Evolutionary conservation across 1,139 yeast species (phyloP).

Genomic region (Geotrichum restrictum): DNA sequence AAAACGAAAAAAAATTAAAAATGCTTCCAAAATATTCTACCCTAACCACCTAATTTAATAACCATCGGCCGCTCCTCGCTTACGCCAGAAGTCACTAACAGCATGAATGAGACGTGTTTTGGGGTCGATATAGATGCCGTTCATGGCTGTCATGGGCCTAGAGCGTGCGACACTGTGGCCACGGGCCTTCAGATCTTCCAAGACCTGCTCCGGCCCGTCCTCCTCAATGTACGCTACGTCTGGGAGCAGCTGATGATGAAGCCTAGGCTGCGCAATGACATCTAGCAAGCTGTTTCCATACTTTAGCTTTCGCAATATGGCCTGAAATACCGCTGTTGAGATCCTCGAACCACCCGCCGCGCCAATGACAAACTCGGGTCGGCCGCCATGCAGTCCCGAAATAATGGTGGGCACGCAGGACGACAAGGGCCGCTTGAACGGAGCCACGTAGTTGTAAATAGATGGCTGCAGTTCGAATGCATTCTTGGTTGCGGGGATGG

Average conservation of each 20-base stretch:
- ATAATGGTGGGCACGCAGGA: constrained; percentile 77
- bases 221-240: constrained; percentile 61
- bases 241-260: constrained; percentile 89
- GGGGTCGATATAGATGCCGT: constrained; percentile 43
- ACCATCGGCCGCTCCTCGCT: constrained; percentile 48
- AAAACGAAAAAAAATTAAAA: too few relatives aligned
- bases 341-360: constrained; percentile 95
- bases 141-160: constrained; percentile 48
- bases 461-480: constrained; percentile 82
- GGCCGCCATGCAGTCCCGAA: constrained; percentile 44
- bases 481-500: constrained; percentile 63
- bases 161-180: constrained; percentile 43
- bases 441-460: constrained; percentile 66
- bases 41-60: constrained; percentile 27
- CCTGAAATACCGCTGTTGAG: constrained; percentile 78
- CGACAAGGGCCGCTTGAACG: constrained; percentile 77
- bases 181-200: constrained; percentile 36
- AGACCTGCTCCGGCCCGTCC: constrained; percentile 40
- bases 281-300: constrained; percentile 58
- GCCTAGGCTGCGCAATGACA: constrained; percentile 69
- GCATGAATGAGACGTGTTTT: constrained; percentile 46
- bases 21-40: constrained; percentile 1
- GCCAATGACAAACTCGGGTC: constrained; percentile 69
- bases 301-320: constrained; percentile 62
- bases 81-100: constrained; percentile 57